Evolutionary conservation across 1,284 basidiomycete species (phyloP), one percentile per base, ranked within the genome.

Genomic region (Anthracocystis setariae): DNA sequence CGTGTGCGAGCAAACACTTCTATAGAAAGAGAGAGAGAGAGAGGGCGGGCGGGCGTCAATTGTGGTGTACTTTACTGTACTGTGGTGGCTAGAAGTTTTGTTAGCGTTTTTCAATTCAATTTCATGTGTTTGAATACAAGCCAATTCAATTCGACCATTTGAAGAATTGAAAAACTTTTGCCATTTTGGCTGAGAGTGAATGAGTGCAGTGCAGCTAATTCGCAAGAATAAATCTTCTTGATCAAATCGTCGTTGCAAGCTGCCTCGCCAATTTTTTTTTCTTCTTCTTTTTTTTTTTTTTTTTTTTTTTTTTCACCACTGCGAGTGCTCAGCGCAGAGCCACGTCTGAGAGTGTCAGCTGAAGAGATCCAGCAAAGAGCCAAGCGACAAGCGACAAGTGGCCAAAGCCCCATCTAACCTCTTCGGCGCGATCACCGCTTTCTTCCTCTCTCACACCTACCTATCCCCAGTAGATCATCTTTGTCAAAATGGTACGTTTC

Each of bases 401-500:
- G 10, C 29, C 55, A 65, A 45, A 62, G 29, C n/a, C n/a, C 7
- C 44, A 38, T 43, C n/a, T 18, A 32, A n/a, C 33, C 12, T 29
- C 29, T 29, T 29, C 37, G 35, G 43, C 56, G 46, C 52, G 43
- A 51, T 60, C 57, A 43, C 45, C 38, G 25, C 17, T 12, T 12
- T n/a, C 32, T 44, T 24, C 42, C 57, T 49, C 42, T 39, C 46
- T 39, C 47, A 67, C 64, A 47, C 50, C 54, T 57, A 67, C 57
- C 64, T 60, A 60, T 47, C 46, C 60, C 57, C 64, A 44, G 64
- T 67, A 67, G 64, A 60, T 67, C 57, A 60, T 50, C 51, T 29
- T 33, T 60, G 57, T 55, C 64, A 67, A 67, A 61, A 67, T 67
- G 64, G 64, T 67, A 67, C 42, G 64, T 67, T 52, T 37, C 21